phyloP scores from a whole-genome alignment of 2,329 filamentous ascomycete genomes.

The Epichloe amarillans region DNA sequence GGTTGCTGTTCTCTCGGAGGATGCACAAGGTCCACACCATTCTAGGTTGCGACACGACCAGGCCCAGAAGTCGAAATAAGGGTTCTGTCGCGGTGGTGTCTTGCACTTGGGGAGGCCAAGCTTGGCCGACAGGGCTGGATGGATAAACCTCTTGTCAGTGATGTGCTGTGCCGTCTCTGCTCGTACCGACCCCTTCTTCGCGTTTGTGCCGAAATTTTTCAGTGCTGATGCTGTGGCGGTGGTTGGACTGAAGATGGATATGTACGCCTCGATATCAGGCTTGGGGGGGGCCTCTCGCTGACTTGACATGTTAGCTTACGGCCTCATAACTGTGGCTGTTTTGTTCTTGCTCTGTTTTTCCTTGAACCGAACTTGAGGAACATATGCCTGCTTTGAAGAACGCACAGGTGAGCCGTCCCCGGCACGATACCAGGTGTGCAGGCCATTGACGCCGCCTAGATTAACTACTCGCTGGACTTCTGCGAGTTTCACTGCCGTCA shows the following conservation, averaged over 20 bases:
- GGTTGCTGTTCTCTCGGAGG: conserved; percentile 36
- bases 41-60: conserved; percentile 52
- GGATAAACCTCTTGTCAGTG: conserved; percentile 35
- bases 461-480: conserved; percentile 34
- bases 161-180: conserved; percentile 43
- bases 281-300: conserved; percentile 35
- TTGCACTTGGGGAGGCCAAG: conserved; percentile 34
- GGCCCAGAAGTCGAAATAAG: conserved; percentile 53
- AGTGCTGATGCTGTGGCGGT: conserved; percentile 49
- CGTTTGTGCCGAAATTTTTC: conserved; percentile 49
- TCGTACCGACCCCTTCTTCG: conserved; percentile 48
- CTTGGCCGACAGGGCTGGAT: conserved; percentile 24
- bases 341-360: neutral
- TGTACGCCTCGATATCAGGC: conserved; percentile 52
- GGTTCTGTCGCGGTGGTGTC: conserved; percentile 38
- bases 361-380: neutral
- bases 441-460: conserved; percentile 29
- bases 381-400: neutral
- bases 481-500: conserved; percentile 33
- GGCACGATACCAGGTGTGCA: conserved; percentile 36
- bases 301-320: neutral
- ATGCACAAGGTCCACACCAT: conserved; percentile 47
- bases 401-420: conserved; percentile 22
- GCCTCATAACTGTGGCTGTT: too few species aligned
- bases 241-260: conserved; percentile 48